Evolutionary conservation across 2,329 filamentous ascomycete genomes (phyloP).

Genomic region (Aspergillus sp.): DNA sequence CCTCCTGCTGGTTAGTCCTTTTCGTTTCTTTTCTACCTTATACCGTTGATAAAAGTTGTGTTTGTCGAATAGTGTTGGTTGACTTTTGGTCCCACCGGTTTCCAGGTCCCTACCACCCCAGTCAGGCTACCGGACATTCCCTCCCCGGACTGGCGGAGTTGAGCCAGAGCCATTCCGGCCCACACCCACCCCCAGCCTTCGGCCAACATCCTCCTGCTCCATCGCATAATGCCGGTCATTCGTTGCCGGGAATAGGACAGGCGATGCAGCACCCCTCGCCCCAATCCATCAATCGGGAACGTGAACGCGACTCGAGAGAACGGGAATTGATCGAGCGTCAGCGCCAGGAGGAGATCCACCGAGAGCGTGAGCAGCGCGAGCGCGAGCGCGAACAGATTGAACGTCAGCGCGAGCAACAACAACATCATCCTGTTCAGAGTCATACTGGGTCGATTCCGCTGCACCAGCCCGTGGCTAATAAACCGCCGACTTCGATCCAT

Average conservation of each 20-base stretch:
- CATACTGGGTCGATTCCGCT: conserved; percentile 82
- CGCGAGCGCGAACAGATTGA: conserved; percentile 51
- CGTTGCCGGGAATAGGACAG: conserved; percentile 36
- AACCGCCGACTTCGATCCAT: conserved; percentile 75
- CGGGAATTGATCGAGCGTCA: conserved; percentile 46
- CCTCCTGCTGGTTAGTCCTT: conserved; percentile 32
- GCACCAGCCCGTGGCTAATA: conserved; percentile 85
- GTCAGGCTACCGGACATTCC: conserved; percentile 38
- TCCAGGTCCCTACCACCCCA: conserved; percentile 36
- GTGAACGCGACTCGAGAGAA: conserved; percentile 48
- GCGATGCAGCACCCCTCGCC: conserved; percentile 39
- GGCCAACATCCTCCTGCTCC: conserved; percentile 34
- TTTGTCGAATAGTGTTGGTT: neutral
- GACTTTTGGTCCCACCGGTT: conserved; percentile 12
- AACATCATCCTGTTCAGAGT: conserved; percentile 72
- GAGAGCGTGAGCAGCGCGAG: conserved; percentile 49
- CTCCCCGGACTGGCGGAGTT: conserved; percentile 42
- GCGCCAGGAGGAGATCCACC: conserved; percentile 52
- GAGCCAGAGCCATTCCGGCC: conserved; percentile 38
- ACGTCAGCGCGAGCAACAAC: conserved; percentile 53
- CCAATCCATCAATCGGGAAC: conserved; percentile 37
- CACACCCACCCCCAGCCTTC: conserved; percentile 37
- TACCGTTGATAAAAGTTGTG: neutral
- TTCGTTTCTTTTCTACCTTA: neutral
- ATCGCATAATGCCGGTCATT: conserved; percentile 30